Percentiles rank a stretch among this genome's conserved stretches.
Evolutionary conservation across 73 alveolate species (phyloP).

Genomic region (Paramecium biaurelia): DNA sequence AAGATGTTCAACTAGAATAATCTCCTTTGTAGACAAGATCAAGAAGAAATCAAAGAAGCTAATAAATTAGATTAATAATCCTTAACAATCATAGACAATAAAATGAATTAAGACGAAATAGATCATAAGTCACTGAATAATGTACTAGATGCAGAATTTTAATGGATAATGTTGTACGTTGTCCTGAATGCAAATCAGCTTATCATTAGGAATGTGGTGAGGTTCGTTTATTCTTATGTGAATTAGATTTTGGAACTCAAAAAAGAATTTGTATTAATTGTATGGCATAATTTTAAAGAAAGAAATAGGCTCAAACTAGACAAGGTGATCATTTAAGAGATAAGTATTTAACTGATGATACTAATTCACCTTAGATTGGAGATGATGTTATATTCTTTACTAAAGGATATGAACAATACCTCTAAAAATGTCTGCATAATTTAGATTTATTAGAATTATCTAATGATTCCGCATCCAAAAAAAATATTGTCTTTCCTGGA

Average conservation of each 20-base stretch:
- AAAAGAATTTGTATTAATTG: constrained; percentile 20
- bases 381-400: constrained; percentile 23
- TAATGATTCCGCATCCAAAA: neutral
- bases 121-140: neutral
- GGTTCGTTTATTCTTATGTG: neutral
- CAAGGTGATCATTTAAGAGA: neutral
- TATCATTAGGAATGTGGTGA: constrained; percentile 40
- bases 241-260: constrained; percentile 1
- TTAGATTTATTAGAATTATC: neutral
- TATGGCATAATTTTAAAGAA: neutral
- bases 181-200: neutral
- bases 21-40: neutral
- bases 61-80: neutral
- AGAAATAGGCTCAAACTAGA: neutral
- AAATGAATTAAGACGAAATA: neutral
- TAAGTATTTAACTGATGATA: neutral
- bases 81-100: constrained; percentile 35
- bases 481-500: constrained; percentile 35
- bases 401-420: constrained; percentile 31
- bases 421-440: neutral
- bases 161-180: neutral
- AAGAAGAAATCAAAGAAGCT: constrained; percentile 1
- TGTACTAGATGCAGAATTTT: constrained; percentile 5
- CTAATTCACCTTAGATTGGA: constrained; percentile 40
- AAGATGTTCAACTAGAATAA: neutral